Evolutionary conservation across 1,284 basidiomycete species (phyloP).

Genomic region (Malassezia arunalokei): DNA sequence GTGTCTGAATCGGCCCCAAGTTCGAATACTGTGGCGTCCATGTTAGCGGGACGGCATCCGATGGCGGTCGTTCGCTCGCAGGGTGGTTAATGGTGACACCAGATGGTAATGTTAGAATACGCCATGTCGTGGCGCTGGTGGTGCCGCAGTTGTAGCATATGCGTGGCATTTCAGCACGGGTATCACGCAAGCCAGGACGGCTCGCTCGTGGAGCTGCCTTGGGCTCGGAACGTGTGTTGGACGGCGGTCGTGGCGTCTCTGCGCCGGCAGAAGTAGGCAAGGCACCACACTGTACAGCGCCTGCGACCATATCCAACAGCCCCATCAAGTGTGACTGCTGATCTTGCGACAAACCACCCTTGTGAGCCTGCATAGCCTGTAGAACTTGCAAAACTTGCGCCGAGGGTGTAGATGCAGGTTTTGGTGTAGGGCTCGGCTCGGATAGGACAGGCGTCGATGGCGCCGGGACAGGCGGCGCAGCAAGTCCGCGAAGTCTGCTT

Average conservation of each 20-base stretch:
- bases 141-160: conserved; percentile 42
- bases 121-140: conserved; percentile 24
- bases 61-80: conserved; percentile 20
- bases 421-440: background rate
- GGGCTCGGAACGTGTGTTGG: background rate
- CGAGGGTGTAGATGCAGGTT: background rate
- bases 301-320: conserved; percentile 12
- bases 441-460: background rate
- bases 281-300: conserved; percentile 6
- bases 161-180: conserved; percentile 11
- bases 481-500: conserved; percentile 24
- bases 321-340: conserved; percentile 12
- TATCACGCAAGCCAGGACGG: background rate
- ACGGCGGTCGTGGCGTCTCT: background rate
- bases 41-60: conserved; percentile 13
- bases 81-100: conserved; percentile 25
- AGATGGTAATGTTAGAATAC: conserved; percentile 23
- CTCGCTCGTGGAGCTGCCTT: background rate
- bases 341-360: conserved; percentile 2
- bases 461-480: background rate
- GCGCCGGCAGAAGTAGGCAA: background rate
- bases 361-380: conserved; percentile 18
- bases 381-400: conserved; percentile 20
- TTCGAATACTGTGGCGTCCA: conserved; percentile 8
- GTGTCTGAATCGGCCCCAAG: conserved; percentile 16